phyloP scores from a whole-genome alignment of 768 basidiomycete species.

The Mycena haematopus region DNA sequence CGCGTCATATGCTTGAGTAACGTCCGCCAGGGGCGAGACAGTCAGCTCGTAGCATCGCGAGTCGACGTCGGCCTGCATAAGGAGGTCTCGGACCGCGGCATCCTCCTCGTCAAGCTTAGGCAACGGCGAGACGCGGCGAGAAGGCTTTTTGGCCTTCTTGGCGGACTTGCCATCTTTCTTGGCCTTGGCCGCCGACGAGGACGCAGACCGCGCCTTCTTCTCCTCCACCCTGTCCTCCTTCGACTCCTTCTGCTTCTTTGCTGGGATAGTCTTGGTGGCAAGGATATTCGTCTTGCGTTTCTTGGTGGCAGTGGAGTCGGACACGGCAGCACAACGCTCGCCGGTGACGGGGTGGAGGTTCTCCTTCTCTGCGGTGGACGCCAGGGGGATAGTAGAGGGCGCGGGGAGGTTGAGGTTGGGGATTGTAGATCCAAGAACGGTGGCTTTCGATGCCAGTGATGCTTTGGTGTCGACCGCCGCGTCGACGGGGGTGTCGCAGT shows the following conservation, averaged over 20 bases:
- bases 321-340: slow-evolving; percentile 51
- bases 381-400: slow-evolving; percentile 43
- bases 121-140: slow-evolving; percentile 61
- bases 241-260: slow-evolving; percentile 54
- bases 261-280: slow-evolving; percentile 53
- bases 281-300: slow-evolving; percentile 71
- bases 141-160: slow-evolving; percentile 46
- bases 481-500: slow-evolving; percentile 58
- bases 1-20: slow-evolving; percentile 70
- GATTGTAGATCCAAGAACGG: slow-evolving; percentile 33
- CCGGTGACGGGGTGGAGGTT: slow-evolving; percentile 81
- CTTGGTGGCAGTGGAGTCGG: slow-evolving; percentile 48
- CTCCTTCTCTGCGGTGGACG: slow-evolving; percentile 68
- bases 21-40: slow-evolving; percentile 79
- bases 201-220: slow-evolving; percentile 69
- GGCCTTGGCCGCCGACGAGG: slow-evolving; percentile 38
- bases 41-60: slow-evolving; percentile 84
- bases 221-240: slow-evolving; percentile 50
- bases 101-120: slow-evolving; percentile 65
- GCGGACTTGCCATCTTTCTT: slow-evolving; percentile 45
- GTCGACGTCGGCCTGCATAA: slow-evolving; percentile 63
- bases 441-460: slow-evolving; percentile 31
- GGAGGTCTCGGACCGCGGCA: slow-evolving; percentile 30
- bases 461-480: slow-evolving; percentile 46
- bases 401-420: slow-evolving; percentile 30